Base-by-base conservation (phyloP, 1,284 basidiomycete genomes). In the Moesziomyces antarcticus region DNA sequence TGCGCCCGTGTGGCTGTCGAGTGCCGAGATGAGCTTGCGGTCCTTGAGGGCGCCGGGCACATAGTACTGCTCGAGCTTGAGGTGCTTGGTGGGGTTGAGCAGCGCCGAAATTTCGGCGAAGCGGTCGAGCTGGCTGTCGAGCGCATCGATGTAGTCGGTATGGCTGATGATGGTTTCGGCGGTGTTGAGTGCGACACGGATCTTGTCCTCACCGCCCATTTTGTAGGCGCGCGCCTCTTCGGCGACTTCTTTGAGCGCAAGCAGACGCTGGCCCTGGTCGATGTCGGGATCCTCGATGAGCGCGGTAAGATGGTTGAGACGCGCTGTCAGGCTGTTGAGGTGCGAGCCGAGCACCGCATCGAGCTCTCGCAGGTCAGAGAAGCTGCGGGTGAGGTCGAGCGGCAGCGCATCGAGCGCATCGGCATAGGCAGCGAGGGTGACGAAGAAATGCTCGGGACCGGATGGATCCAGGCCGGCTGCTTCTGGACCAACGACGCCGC, bases 161-260 rank as follows among this genome's bases (percentile, higher is more conserved):
- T 83, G 82, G 56, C 79, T 81, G 60, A 80, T 73, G 60, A 82
- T 82, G 70, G 87, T 92, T 86, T 99, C 96, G 56, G 94, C 93
- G 11, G 95, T 95, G 76, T 92, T 92, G 75, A 92, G 93, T 11
- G 94, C 94, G 62, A 98, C 94, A 79, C 95, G 90, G 84, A 99
- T 98, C 88, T 99, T 99, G 89, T 99, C 96, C 85, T 99, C 97
- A 46, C 93, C 93, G 42, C 97, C 97, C 63, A 95, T 89, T 85
- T 94, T 94, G 86, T 97, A 93, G 50, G 92, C 89, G 43, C 89
- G 87, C 0, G 94, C 93, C 85, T 97, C 95, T 68, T 97, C 94
- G 11, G 94, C 93, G 79, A 97, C 94, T 84, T 97, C 93, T 65
- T 91, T 89, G 66, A 99, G 89, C 30, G 95, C 89, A 86, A 91